Evolutionary conservation across 1,284 basidiomycete genomes (phyloP).

Genomic region (Tremellales sp.): DNA sequence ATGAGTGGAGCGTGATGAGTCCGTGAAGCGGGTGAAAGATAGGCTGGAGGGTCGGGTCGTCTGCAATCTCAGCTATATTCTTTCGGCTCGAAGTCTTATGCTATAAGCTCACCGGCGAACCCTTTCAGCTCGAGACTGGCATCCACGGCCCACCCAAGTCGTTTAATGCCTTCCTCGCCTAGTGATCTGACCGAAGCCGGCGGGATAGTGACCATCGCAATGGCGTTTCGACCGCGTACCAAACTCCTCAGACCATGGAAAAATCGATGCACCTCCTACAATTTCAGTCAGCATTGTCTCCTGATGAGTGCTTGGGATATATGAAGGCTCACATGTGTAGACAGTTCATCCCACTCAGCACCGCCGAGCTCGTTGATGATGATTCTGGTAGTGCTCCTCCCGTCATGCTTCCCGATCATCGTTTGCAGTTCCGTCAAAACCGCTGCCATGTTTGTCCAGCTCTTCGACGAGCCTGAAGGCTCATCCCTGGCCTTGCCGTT

Average conservation of each 20-base stretch:
- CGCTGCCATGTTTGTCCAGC: constrained; percentile 5
- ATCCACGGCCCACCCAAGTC: constrained; percentile 75
- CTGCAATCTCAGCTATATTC: constrained; percentile 10
- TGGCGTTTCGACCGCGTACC: constrained; percentile 56
- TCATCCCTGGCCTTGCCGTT: no score
- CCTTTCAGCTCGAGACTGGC: constrained; percentile 68
- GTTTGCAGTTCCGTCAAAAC: constrained; percentile 14
- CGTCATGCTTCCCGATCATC: constrained; percentile 9
- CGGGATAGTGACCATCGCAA: constrained; percentile 66
- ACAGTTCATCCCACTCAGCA: constrained; percentile 14
- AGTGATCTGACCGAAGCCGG: constrained; percentile 43
- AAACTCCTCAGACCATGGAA: constrained; percentile 61
- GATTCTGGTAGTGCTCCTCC: constrained; percentile 15
- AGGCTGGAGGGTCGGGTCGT: constrained; percentile 47
- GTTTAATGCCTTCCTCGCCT: constrained; percentile 61
- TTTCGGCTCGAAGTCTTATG: no score
- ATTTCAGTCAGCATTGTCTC: constrained; percentile 2
- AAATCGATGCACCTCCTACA: constrained; percentile 66
- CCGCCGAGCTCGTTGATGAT: constrained; percentile 60
- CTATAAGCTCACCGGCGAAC: constrained; percentile 74
- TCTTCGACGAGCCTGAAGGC: neutral
- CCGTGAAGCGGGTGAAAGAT: constrained; percentile 81
- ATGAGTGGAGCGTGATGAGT: constrained; percentile 65
- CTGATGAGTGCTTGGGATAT: neutral
- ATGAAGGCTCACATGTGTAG: constrained; percentile 9